Percentiles rank a stretch among this genome's conserved stretches.
phyloP scores from a whole-genome alignment of 1,284 basidiomycete genomes.

The Ustilago lituana region DNA sequence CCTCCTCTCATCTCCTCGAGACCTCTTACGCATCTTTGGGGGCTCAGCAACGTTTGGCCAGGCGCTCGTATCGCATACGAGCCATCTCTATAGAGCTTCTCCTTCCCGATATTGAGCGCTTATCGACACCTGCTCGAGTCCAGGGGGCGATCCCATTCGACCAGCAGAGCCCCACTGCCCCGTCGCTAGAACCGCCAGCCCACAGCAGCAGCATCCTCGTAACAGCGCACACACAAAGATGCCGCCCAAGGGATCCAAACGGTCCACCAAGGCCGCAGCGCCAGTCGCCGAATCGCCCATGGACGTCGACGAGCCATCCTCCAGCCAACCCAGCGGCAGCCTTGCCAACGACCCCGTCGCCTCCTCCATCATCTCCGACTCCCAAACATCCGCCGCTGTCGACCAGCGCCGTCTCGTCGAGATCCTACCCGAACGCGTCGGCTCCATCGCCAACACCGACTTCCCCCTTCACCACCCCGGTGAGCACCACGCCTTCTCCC shows the following conservation, averaged over 20 bases:
- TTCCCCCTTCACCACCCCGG: slow-evolving; percentile 58
- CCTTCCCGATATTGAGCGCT: no score
- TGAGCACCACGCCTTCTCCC: slow-evolving; percentile 48
- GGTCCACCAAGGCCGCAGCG: slow-evolving; percentile 12
- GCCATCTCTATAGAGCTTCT: no score
- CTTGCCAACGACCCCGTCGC: slow-evolving; percentile 37
- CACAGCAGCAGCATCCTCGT: not conserved
- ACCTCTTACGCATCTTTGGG: no score
- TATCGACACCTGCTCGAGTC: no score
- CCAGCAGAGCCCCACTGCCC: no score
- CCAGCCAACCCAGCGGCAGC: slow-evolving; percentile 26
- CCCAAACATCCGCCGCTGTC: slow-evolving; percentile 39
- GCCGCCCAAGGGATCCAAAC: slow-evolving; percentile 44
- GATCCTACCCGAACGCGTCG: slow-evolving; percentile 61
- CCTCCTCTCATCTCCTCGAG: no score
- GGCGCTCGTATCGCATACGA: no score
- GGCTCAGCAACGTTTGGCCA: no score
- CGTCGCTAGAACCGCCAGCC: not conserved
- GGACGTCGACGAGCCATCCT: slow-evolving; percentile 42
- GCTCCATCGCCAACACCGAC: slow-evolving; percentile 57
- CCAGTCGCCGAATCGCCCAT: slow-evolving; percentile 24
- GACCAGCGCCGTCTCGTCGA: slow-evolving; percentile 59
- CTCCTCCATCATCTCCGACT: slow-evolving; percentile 31
- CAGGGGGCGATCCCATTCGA: no score
- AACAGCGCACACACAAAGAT: slow-evolving; percentile 5